Percentiles rank a stretch among this genome's conserved stretches.
phyloP scores from a whole-genome alignment of 768 basidiomycete species.

The Hericium alpestre region DNA sequence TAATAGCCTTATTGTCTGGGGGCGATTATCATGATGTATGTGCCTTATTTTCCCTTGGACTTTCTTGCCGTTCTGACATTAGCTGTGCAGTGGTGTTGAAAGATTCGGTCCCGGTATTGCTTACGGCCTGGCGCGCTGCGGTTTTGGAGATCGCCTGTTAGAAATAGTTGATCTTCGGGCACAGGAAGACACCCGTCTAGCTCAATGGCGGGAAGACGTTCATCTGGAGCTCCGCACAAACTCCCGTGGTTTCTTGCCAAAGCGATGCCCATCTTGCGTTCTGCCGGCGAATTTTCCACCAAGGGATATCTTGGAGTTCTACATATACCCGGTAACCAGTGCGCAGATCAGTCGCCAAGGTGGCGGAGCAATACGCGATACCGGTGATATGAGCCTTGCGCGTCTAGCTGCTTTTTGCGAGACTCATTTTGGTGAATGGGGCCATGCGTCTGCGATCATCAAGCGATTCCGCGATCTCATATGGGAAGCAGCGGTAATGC shows the following conservation, averaged over 20 bases:
- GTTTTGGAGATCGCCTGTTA: constrained; percentile 64
- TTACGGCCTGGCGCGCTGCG: constrained; percentile 66
- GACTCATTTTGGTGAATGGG: constrained; percentile 77
- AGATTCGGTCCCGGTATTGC: constrained; percentile 63
- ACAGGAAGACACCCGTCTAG: constrained; percentile 39
- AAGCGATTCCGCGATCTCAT: constrained; percentile 74
- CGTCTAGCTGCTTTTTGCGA: constrained; percentile 60
- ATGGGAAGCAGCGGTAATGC: constrained; percentile 63
- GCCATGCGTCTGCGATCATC: constrained; percentile 65
- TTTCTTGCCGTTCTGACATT: too few relatives aligned
- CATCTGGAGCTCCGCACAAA: constrained; percentile 58
- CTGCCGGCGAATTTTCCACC: constrained; percentile 62
- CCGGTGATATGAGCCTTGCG: background rate
- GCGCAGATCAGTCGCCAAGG: constrained; percentile 42
- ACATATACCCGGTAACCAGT: constrained; percentile 66
- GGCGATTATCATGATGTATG: background rate
- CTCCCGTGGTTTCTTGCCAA: constrained; percentile 46
- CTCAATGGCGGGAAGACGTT: constrained; percentile 51
- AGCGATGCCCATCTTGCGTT: constrained; percentile 53
- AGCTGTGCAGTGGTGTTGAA: constrained; percentile 40
- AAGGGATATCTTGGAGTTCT: constrained; percentile 62
- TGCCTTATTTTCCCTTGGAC: background rate
- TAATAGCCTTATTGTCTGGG: constrained; percentile 30
- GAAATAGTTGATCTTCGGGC: constrained; percentile 40
- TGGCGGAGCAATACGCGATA: constrained; percentile 38